Evolutionary conservation across 306 rosid genomes (phyloP), one percentile per base, ranked within the genome.

Genomic region (Chamaecrista fasciculata): DNA sequence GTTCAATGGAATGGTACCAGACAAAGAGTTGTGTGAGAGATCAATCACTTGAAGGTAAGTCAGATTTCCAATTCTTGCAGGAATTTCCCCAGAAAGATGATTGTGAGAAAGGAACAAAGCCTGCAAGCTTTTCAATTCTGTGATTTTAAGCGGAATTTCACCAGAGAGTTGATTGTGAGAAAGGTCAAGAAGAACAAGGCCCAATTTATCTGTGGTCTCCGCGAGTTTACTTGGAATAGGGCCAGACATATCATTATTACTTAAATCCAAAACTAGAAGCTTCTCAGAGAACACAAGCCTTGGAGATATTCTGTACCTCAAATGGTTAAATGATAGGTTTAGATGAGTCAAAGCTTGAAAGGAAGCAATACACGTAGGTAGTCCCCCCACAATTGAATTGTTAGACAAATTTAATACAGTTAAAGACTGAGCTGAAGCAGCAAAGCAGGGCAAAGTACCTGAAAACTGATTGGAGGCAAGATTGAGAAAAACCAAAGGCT

Each of bases 11-110:
- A 95, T 91, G 51, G 91, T 82, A 8, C 97, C 99, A 24, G 99
- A 86, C 72, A 95, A 68, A 28, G 80, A 79, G 81, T 95, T 95
- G 83, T 91, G 84, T 4, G 99, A 91, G 79, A 95, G 89, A 86
- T 95, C 99, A 75, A 95, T 84, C 79, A 91, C 96, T 87, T 91
- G 96, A 62, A 95, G 99, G 78, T 91, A 95, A 67, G 97, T 95
- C 72, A 95, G 67, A 37, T 91, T 91, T 67, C 99, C 99, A 48
- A 95, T 91, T 66, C 97, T 85, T 7, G 88, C 89, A 28, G 99
- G 99, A 76, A 95, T 95, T 70, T 89, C 91, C 53, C 99, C 99
- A 26, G 84, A 79, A 16, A 95, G 99, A 74, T 79, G 80, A 79
- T 95, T 95, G 84, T 89, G 88, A 24, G 97, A 95, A 62, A 95